Conservation (phyloP, 768 basidiomycete species). For the Lanmaoa rubissima region DNA sequence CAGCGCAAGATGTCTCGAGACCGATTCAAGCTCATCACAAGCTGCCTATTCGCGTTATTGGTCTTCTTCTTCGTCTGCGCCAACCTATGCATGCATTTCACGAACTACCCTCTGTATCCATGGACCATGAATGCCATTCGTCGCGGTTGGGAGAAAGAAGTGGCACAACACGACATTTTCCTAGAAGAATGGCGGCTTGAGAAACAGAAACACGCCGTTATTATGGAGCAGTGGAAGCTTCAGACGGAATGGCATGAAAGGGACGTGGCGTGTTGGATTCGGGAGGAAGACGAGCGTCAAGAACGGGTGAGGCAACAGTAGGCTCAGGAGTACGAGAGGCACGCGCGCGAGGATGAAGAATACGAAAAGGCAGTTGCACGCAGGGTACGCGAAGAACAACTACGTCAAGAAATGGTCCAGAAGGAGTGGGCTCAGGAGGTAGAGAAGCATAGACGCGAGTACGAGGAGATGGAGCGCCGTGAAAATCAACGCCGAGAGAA, state of each 20-base stretch:
- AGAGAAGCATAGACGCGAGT: constrained; percentile 1
- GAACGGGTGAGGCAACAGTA: constrained; percentile 2
- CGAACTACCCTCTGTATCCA: constrained; percentile 11
- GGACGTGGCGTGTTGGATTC: constrained; percentile 5
- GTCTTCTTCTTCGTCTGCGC: neutral
- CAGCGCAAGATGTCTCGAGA: neutral
- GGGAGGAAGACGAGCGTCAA: constrained; percentile 8
- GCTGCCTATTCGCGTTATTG: neutral
- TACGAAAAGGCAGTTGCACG: neutral
- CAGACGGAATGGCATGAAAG: constrained; percentile 12
- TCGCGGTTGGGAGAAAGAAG: constrained; percentile 10
- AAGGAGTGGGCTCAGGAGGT: constrained; percentile 8
- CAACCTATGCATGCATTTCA: constrained; percentile 5
- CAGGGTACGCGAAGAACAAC: constrained; percentile 5
- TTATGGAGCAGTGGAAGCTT: constrained; percentile 5
- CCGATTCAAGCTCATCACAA: neutral
- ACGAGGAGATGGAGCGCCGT: constrained; percentile 12
- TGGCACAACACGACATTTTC: neutral
- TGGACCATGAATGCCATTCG: constrained; percentile 6
- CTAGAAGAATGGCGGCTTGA: constrained; percentile 10
- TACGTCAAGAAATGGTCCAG: constrained; percentile 2
- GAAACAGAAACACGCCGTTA: neutral
- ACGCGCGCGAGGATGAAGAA: neutral
- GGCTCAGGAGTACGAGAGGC: constrained; percentile 3
- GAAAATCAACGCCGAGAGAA: constrained; percentile 12